Conservation (phyloP, 306 rosid species). For the Dalbergia cochinchinensis region DNA sequence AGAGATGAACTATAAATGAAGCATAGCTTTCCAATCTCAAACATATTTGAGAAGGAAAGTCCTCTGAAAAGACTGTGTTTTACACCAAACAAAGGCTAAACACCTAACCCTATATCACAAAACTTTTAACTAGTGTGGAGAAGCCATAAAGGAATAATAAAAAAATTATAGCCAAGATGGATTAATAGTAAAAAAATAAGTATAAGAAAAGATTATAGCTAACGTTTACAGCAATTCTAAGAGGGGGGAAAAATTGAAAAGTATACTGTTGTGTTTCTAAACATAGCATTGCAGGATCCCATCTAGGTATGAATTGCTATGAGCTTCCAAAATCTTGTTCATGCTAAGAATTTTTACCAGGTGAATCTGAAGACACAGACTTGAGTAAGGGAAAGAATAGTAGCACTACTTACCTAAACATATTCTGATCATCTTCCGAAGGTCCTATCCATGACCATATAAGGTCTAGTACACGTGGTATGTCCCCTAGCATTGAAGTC, state of each 20-base stretch:
- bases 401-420: constrained; percentile 66
- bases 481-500: constrained; percentile 89
- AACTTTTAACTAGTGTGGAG: too few relatives aligned
- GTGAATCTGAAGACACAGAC: constrained; percentile 9
- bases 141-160: too few relatives aligned
- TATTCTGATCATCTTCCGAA: constrained; percentile 75
- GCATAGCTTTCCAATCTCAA: too few relatives aligned
- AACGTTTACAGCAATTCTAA: not conserved
- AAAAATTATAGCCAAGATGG: not conserved
- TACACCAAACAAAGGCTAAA: too few relatives aligned
- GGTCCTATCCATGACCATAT: constrained; percentile 99
- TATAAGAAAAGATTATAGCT: not conserved
- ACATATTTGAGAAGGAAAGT: too few relatives aligned
- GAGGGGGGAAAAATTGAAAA: not conserved
- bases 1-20: too few relatives aligned
- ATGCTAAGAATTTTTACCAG: constrained; percentile 23
- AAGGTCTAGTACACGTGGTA: constrained; percentile 86
- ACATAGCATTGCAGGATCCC: constrained; percentile 30
- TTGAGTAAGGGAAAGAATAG: constrained; percentile 42
- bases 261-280: constrained; percentile 16
- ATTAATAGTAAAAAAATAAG: not conserved
- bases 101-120: too few relatives aligned
- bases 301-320: constrained; percentile 22
- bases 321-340: constrained; percentile 29
- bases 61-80: too few relatives aligned